Conservation (phyloP, 257 asterid species). For the Voacanga thouarsii region DNA sequence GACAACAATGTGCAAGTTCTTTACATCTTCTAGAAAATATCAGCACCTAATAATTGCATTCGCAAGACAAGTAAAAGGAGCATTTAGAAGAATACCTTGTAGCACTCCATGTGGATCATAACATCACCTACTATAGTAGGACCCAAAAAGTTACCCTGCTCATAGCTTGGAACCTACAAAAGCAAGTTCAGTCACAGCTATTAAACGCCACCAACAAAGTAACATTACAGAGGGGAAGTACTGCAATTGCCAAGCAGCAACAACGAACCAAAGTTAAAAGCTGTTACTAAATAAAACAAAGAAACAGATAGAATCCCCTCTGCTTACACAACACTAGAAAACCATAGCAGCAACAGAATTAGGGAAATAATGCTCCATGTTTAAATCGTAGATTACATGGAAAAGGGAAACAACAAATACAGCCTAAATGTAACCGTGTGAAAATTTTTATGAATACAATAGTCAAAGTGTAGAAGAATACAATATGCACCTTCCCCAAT, state of each 20-base stretch:
- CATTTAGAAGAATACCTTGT: slow-evolving; percentile 31
- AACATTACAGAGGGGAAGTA: not conserved
- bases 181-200: slow-evolving; percentile 3
- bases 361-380: not conserved
- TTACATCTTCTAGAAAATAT: not conserved
- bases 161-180: slow-evolving; percentile 44
- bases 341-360: not conserved
- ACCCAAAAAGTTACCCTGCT: slow-evolving; percentile 42
- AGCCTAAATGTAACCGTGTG: not conserved
- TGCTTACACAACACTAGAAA: not conserved
- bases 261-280: not conserved
- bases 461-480: not conserved
- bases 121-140: slow-evolving; percentile 44
- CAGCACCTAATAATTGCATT: slow-evolving; percentile 6
- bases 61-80: slow-evolving; percentile 2
- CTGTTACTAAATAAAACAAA: not conserved
- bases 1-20: not conserved
- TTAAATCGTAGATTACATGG: not conserved
- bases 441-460: not conserved
- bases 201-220: not conserved
- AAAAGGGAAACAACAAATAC: not conserved
- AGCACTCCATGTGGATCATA: slow-evolving; percentile 43
- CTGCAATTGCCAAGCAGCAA: not conserved
- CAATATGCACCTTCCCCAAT: not conserved
- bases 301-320: not conserved